Base-by-base conservation (phyloP, 257 asterid species). In the Marsdenia floribunda region DNA sequence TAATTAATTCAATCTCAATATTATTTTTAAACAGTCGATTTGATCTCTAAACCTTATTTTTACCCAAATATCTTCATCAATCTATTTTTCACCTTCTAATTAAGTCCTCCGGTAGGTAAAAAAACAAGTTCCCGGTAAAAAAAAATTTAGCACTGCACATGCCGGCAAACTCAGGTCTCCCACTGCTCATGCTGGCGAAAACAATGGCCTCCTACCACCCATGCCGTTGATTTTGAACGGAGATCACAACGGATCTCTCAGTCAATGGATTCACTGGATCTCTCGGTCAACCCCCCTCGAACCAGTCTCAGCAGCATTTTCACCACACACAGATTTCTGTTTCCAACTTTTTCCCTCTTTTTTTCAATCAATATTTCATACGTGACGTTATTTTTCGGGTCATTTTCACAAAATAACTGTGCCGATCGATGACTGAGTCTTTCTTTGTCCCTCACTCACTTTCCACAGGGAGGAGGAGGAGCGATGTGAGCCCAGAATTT, bases 261-360 rank as follows among this genome's bases (percentile, higher is more conserved):
- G 73, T 38, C 88, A 86, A 87, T 63, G 93, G 92, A 75, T 90
- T 93, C 86, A 77, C 74, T n/a, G 81, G 74, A 78, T 73, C 81
- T 57, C 78, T 90, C 4, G 89, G 91, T 79, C 96, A 90, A 80
- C 79, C 86, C 66, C 79, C 85, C 66, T 78, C 96, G 2, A 86
- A 79, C 76, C 94, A 83, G 46, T 44, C 89, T 77, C 96, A 78
- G 67, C 96, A 78, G 67, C 93, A 87, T 80, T 88, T 90, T 64
- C 90, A 82, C 73, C 88, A 82, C 57, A 47, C 90, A 68, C 96
- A 85, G 96, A 95, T 93, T 49, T 16, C 5, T 49, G 5, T 63
- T 21, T 50, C 22, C 58, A n/a, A 46, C 49, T n/a, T n/a, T n/a
- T n/a, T n/a, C 47, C 47, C 47, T 11, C 40, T 37, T 37, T 37